Evolutionary conservation across 2,329 filamentous ascomycete species (phyloP).

Genomic region (Xylaria sp.): DNA sequence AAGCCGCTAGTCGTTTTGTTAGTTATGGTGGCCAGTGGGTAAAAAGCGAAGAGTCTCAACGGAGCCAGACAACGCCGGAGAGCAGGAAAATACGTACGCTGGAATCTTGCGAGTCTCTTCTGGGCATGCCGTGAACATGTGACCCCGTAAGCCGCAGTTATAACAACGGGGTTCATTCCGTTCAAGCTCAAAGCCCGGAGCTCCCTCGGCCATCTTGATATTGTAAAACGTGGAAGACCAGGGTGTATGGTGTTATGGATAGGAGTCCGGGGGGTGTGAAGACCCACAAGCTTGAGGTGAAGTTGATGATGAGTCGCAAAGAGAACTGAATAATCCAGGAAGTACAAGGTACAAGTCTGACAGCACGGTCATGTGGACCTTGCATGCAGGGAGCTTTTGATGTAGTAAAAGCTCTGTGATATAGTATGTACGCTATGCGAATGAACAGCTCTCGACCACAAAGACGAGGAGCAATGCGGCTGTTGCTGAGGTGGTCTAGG

Average conservation of each 20-base stretch:
- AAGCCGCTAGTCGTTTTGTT: constrained; percentile 31
- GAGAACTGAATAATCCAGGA: constrained; percentile 8
- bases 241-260: constrained; percentile 1
- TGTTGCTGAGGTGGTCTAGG: constrained; percentile 11
- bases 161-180: constrained; percentile 37
- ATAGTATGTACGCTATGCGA: constrained; percentile 6
- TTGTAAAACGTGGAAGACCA: not conserved
- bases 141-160: constrained; percentile 39
- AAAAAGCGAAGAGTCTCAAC: not conserved
- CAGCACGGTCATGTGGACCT: constrained; percentile 5
- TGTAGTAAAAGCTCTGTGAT: constrained; percentile 4
- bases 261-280: not conserved
- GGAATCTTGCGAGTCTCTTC: constrained; percentile 38
- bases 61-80: not conserved
- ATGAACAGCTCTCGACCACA: constrained; percentile 4
- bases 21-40: constrained; percentile 12
- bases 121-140: constrained; percentile 39
- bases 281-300: not conserved
- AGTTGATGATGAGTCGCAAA: constrained; percentile 4
- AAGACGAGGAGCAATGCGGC: constrained; percentile 6
- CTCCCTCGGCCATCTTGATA: constrained; percentile 31
- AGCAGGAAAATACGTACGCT: constrained; percentile 34
- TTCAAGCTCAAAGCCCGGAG: constrained; percentile 33
- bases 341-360: constrained; percentile 3
- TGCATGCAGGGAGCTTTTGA: not conserved